Conservation (phyloP, 768 basidiomycete genomes). For the Sutorius australiensis region DNA sequence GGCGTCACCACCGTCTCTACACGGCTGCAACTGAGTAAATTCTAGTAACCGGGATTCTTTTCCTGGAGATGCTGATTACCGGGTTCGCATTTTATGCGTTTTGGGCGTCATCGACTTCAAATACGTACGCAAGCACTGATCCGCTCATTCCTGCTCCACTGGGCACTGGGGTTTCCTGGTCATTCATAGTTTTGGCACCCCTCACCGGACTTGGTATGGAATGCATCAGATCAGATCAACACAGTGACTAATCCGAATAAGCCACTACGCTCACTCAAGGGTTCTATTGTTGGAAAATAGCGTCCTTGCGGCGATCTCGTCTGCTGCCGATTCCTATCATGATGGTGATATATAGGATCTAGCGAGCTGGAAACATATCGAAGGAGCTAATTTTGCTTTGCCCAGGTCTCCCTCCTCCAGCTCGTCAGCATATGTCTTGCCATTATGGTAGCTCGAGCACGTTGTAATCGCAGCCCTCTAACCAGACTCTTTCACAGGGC, state of each 20-base stretch:
- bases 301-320: neutral
- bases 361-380: neutral
- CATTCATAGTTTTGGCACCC: neutral
- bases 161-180: neutral
- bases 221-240: neutral
- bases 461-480: neutral
- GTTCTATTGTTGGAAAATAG: slow-evolving; percentile 17
- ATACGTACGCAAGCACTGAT: neutral
- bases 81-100: slow-evolving; percentile 9
- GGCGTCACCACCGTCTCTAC: neutral
- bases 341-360: slow-evolving; percentile 2
- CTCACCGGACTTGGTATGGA: slow-evolving; percentile 14
- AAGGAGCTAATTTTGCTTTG: neutral
- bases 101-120: neutral
- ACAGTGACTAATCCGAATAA: neutral
- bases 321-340: slow-evolving; percentile 4
- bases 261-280: slow-evolving; percentile 12
- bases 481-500: neutral
- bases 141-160: neutral
- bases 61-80: slow-evolving; percentile 11
- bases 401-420: slow-evolving; percentile 21
- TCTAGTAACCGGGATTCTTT: slow-evolving; percentile 7
- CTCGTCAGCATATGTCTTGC: slow-evolving; percentile 11
- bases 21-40: neutral
- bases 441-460: neutral